Percentiles rank a stretch among this genome's conserved stretches.
phyloP scores from a whole-genome alignment of 2,329 filamentous ascomycete species.

The Cladophialophora exuberans region DNA sequence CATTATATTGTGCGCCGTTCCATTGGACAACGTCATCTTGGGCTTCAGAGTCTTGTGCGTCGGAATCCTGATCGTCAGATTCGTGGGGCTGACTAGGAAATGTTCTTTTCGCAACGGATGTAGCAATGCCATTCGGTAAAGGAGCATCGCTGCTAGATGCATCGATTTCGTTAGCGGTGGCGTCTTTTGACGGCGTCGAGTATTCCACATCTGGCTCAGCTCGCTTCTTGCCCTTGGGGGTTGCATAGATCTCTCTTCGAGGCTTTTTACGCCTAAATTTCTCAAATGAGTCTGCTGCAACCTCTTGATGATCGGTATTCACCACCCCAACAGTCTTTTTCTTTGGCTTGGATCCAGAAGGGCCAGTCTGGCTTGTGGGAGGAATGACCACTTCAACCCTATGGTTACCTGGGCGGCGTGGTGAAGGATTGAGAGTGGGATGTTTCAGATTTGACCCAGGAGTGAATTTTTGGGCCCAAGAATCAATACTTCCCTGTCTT shows the following conservation, averaged over 20 bases:
- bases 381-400: constrained; percentile 24
- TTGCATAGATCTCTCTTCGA: constrained; percentile 20
- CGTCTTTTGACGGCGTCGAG: constrained; percentile 14
- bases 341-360: constrained; percentile 11
- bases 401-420: constrained; percentile 2
- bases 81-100: no score
- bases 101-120: constrained; percentile 25
- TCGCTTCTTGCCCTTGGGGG: constrained; percentile 26
- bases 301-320: neutral
- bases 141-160: neutral
- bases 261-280: constrained; percentile 3
- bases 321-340: neutral
- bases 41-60: neutral
- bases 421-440: constrained; percentile 16
- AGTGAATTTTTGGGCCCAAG: constrained; percentile 24
- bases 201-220: constrained; percentile 25
- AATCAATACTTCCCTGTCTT: constrained; percentile 25
- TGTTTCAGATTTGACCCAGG: constrained; percentile 21
- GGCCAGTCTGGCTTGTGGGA: constrained; percentile 14
- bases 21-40: neutral
- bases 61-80: no score
- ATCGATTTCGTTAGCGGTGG: neutral
- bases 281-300: neutral
- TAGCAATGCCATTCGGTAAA: constrained; percentile 18
- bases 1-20: neutral